Evolutionary conservation across 2,329 filamentous ascomycete species (phyloP), one percentile per base, ranked within the genome.

Genomic region (Hirsutella minnesotensis): DNA sequence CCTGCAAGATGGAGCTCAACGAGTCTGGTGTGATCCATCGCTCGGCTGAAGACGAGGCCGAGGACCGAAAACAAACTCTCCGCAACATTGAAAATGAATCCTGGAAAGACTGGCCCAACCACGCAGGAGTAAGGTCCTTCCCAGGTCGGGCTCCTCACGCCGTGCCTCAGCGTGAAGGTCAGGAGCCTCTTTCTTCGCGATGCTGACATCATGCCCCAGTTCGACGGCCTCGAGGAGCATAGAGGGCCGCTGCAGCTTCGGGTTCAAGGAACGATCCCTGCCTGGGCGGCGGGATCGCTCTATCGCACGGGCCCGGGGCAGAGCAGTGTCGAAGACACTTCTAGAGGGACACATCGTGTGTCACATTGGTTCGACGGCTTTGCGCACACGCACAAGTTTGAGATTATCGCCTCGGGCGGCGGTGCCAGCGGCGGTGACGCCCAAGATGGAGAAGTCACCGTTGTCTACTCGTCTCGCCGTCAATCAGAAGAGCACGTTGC

Each of bases 281-380:
- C 67, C 1, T 89, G 83, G 68, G 77, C 77, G 3, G 78, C 82
- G 3, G 86, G 86, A 1, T 69, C 74, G 2, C 68, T 92, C 1
- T 90, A 81, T 58, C 74, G 86, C 20, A 88, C 82, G 0, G 86
- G 86, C 0, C 83, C 84, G 0, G 83, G 84, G 1, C 70, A 74
- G 22, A 76, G 73, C 56, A 72, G 72, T 31, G 62, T 87, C 3
- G 67, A 79, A n/a, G 57, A 64, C 36, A 78, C 76, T 1, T 61
- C 73, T 3, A 67, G 68, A 3, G 77, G 78, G n/a, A 74, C 69
- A 0, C 79, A 80, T 53, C 66, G 69, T 27, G 68, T 81, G 12
- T 75, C 70, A 1, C 85, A 92, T 58, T 92, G 86, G 86, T 92
- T 92, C 51, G 86, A 92, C 56, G 83, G 83, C 5, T 78, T 87